These are phyloP conservation scores for Aspergillus pseudoglaucus DNA, from an alignment of 2,329 filamentous ascomycete species.

Conservation along the genomic window DNA sequence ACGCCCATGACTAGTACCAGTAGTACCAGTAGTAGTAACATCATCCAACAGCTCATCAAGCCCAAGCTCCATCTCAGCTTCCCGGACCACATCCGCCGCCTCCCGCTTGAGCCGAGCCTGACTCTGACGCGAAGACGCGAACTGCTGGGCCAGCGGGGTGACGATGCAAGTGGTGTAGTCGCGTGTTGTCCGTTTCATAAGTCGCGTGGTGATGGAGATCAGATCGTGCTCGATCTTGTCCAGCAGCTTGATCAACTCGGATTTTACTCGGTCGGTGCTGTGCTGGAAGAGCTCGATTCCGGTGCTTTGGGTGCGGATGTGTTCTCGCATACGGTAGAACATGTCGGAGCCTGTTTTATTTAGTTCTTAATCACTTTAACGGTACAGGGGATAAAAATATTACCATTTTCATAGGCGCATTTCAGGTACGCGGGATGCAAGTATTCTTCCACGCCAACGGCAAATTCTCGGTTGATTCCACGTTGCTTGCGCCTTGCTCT, in stretches of 20 bases:
- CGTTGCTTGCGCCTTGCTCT: not conserved
- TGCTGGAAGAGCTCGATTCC: not conserved
- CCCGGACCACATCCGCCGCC: not conserved
- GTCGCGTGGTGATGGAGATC: not conserved
- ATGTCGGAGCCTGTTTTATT: not conserved
- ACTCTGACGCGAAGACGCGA: not conserved
- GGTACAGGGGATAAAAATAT: not conserved
- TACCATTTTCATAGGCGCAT: not conserved
- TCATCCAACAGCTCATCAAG: not conserved
- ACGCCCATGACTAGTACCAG: too few species aligned
- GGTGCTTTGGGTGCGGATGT: not conserved
- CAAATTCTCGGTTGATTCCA: not conserved
- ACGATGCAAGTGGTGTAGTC: constrained; percentile 8
- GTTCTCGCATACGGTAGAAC: not conserved
- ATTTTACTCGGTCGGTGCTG: not conserved
- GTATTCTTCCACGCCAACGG: not conserved
- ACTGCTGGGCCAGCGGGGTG: not conserved
- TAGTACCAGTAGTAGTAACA: not conserved
- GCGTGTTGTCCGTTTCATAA: not conserved
- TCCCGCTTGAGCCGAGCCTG: not conserved
- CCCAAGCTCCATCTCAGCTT: constrained; percentile 1
- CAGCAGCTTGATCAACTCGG: not conserved
- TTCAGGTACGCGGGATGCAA: not conserved
- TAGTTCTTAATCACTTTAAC: not conserved
- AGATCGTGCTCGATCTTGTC: not conserved